phyloP scores from a whole-genome alignment of 1,284 basidiomycete genomes.

The Ceratorhiza oryzae-sativae region DNA sequence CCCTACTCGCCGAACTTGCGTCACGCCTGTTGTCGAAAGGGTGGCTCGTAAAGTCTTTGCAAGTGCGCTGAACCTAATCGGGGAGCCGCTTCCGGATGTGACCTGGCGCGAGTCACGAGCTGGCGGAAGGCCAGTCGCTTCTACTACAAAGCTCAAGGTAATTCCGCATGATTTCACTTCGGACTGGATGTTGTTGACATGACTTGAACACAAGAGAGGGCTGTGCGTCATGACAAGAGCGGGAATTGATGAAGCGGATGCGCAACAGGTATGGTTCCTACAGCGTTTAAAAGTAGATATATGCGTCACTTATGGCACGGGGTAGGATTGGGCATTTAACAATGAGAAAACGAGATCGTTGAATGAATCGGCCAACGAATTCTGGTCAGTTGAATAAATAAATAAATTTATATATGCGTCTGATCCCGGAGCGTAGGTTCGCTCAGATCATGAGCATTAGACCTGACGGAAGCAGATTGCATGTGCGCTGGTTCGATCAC shows the following conservation, averaged over 20 bases:
- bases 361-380: not conserved
- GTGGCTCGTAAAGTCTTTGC: conserved; percentile 9
- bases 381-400: not conserved
- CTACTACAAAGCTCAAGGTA: conserved; percentile 6
- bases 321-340: conserved; percentile 34
- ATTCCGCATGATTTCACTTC: not conserved
- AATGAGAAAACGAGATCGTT: not conserved
- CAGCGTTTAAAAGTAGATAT: not conserved
- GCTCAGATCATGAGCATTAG: conserved; percentile 4
- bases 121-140: not conserved
- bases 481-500: conserved; percentile 37
- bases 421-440: not conserved
- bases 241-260: conserved; percentile 10
- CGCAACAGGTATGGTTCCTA: not conserved
- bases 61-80: conserved; percentile 3
- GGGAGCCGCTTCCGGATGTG: conserved; percentile 13
- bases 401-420: not conserved
- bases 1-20: conserved; percentile 13
- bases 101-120: conserved; percentile 21
- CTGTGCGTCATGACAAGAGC: conserved; percentile 13
- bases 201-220: not conserved
- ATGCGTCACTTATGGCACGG: not conserved
- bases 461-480: not conserved
- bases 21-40: conserved; percentile 14
- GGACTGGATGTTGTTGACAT: not conserved